A percentile compares a stretch with the other conserved stretches of the same genome.
phyloP scores from a whole-genome alignment of 495 filamentous ascomycete species.

The Hyaloscypha hepaticicola region DNA sequence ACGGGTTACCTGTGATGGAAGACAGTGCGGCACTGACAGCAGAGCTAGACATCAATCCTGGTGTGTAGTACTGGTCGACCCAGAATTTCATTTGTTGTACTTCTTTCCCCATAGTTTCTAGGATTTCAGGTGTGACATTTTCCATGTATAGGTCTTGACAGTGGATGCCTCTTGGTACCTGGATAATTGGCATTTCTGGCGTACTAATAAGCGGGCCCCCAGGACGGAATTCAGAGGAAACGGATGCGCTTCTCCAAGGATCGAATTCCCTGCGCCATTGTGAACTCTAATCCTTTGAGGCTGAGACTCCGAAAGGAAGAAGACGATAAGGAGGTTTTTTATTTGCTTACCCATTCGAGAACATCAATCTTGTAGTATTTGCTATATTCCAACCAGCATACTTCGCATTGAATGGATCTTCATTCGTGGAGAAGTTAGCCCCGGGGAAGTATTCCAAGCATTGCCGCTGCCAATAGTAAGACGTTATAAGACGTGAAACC shows the following conservation, averaged over 20 bases:
- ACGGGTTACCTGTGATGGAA: no score
- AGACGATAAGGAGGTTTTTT: no score
- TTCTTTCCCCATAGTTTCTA: neutral
- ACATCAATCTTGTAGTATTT: conserved; percentile 55
- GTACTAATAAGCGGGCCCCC: conserved; percentile 50
- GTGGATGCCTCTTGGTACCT: conserved; percentile 51
- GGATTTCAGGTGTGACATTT: neutral
- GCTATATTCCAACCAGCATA: conserved; percentile 56
- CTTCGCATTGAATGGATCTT: conserved; percentile 43
- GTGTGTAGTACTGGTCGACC: neutral
- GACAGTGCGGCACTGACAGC: no score
- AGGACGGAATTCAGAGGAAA: conserved; percentile 50
- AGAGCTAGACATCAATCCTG: no score
- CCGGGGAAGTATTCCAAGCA: conserved; percentile 57
- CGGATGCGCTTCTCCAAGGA: conserved; percentile 52
- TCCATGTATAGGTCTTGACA: neutral
- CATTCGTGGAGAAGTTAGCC: conserved; percentile 19
- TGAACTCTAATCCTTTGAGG: no score
- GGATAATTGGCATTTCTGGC: conserved; percentile 41
- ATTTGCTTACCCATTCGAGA: conserved; percentile 39
- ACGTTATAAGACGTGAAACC: conserved; percentile 55
- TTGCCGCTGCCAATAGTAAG: conserved; percentile 55
- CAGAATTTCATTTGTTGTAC: neutral
- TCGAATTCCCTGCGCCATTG: conserved; percentile 52
- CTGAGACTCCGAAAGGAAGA: no score